Percentiles rank a stretch among this genome's conserved stretches.
These are phyloP conservation scores for Fusarium agapanthi DNA, from an alignment of 2,329 filamentous ascomycete genomes.

Conservation along the genomic window DNA sequence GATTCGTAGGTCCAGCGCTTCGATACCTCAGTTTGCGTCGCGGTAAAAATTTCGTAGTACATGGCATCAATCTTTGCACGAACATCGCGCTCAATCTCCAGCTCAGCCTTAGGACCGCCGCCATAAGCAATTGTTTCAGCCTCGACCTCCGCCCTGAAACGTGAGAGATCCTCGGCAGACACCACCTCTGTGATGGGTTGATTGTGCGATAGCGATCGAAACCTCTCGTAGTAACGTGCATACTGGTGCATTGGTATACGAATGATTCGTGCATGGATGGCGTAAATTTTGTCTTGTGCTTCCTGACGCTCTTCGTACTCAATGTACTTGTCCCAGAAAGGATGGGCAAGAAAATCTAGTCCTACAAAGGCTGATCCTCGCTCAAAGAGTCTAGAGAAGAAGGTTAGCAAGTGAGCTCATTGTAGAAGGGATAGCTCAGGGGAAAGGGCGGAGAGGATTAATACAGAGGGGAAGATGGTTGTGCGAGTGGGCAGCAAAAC, in stretches of 20 bases:
- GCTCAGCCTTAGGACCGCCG: conserved; percentile 67
- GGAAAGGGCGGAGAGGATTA: conserved; percentile 56
- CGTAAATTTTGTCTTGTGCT: conserved; percentile 83
- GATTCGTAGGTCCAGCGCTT: conserved; percentile 96
- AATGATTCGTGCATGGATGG: conserved; percentile 82
- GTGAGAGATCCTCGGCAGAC: conserved; percentile 71
- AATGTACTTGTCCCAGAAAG: conserved; percentile 99
- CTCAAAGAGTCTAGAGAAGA: conserved; percentile 83
- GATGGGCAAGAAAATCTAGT: conserved; percentile 91
- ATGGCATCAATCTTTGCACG: conserved; percentile 80
- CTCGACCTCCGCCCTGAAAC: conserved; percentile 77
- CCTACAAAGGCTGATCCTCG: conserved; percentile 86
- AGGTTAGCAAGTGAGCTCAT: conserved; percentile 41
- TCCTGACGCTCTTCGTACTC: conserved; percentile 95
- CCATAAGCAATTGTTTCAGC: conserved; percentile 66
- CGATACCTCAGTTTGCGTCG: conserved; percentile 85
- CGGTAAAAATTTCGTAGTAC: conserved; percentile 82
- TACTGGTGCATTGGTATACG: conserved; percentile 96
- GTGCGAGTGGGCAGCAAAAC: conserved; percentile 62
- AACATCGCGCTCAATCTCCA: conserved; percentile 85
- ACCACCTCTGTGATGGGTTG: conserved; percentile 79
- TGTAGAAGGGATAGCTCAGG: conserved; percentile 48
- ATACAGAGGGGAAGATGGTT: conserved; percentile 64
- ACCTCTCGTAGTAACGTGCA: conserved; percentile 91
- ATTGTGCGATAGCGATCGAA: conserved; percentile 77